Evolutionary conservation across 164 flowering plant species (phyloP), one percentile per base, ranked within the genome.

Genomic region (Nymphaea colorata): DNA sequence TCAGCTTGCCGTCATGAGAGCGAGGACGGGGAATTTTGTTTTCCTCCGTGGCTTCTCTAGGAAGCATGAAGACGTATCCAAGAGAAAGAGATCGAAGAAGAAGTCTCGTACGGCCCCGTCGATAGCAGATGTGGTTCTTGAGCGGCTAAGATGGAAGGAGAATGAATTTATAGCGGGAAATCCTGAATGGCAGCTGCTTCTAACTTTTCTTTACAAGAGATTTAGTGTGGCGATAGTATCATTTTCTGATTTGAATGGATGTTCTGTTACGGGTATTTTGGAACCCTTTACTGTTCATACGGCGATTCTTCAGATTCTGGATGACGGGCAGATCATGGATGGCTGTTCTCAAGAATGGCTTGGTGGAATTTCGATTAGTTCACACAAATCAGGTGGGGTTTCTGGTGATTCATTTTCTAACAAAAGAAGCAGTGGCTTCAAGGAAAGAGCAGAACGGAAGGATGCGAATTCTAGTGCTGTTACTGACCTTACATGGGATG

Each of bases 121-220:
- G 74, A 80, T 84, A 64, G 90, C 83, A 12, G 87, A 87, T 69
- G 79, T 67, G 78, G 85, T 90, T 74, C 84, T 92, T 67, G 77
- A 83, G 61, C 76, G 83, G 73, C 75, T 91, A 62, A 73, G 73
- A 8, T 66, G 45, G 66, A 88, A 82, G 70, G 71, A 61, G 25
- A 76, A 76, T 60, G 85, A 80, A 55, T 57, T 60, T 12, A 59
- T 43, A 55, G 66, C 61, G 36, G 80, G 73, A 25, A 82, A 82
- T 6, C 94, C 97, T 36, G 71, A 83, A 61, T 95, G 98, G 98
- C 87, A 85, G 73, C 79, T 95, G 61, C 67, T 91, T 59, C 69
- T 89, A 74, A 85, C 81, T 72, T 87, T 84, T 76, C 83, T 92
- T 14, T 76, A 80, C 64, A 83, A 75, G 66, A 74, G 76, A 72